A percentile compares a stretch with the other conserved stretches of the same genome.
Evolutionary conservation across 129 eudicot genomes (phyloP).

Genomic region (Erigeron canadensis): DNA sequence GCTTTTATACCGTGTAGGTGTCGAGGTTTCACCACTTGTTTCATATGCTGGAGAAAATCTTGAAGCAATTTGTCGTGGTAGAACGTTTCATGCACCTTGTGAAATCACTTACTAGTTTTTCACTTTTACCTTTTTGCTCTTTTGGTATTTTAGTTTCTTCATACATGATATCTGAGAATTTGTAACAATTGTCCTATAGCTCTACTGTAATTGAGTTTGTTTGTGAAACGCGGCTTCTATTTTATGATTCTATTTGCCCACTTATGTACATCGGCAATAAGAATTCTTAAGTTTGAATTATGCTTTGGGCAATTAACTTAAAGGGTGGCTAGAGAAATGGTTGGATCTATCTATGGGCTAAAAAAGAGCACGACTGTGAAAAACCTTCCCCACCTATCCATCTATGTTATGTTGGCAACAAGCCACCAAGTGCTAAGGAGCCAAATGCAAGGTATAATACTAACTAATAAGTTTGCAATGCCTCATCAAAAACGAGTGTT

Average conservation of each 20-base stretch:
- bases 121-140: background rate
- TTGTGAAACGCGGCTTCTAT: constrained; percentile 34
- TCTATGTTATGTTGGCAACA: too few species aligned
- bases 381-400: too few species aligned
- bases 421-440: too few species aligned
- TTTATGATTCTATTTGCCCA: constrained; percentile 3
- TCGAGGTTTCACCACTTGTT: constrained; percentile 95
- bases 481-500: too few species aligned
- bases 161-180: constrained; percentile 32
- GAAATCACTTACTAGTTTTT: constrained; percentile 72
- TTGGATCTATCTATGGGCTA: too few species aligned
- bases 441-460: too few species aligned
- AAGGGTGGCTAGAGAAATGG: too few species aligned
- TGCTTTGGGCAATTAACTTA: too few species aligned
- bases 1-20: constrained; percentile 44
- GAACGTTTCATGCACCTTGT: constrained; percentile 98
- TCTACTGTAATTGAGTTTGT: constrained; percentile 27
- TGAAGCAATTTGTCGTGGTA: constrained; percentile 94
- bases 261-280: too few species aligned
- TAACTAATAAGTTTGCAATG: too few species aligned
- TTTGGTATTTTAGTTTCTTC: constrained; percentile 22
- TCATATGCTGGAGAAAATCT: constrained; percentile 95
- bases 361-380: too few species aligned
- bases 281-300: too few species aligned
- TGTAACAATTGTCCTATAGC: constrained; percentile 22